phyloP scores from a whole-genome alignment of 2,329 filamentous ascomycete genomes.

The Trichoderma sp. region DNA sequence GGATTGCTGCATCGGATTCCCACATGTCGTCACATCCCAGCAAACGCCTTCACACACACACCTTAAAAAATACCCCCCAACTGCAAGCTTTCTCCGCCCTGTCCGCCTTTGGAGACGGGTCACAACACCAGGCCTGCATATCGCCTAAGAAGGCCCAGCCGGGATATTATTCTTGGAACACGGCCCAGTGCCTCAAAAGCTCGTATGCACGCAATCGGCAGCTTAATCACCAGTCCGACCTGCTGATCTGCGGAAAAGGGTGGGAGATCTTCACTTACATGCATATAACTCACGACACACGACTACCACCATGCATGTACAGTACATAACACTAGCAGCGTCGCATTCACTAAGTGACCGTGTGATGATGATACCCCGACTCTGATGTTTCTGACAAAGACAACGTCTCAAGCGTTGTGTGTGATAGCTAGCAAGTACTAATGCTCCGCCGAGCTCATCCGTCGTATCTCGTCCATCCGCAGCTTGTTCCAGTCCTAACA shows the following conservation, averaged over 20 bases:
- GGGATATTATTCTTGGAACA: background rate
- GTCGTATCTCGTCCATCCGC: background rate
- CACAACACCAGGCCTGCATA: slow-evolving; percentile 18
- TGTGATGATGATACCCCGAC: background rate
- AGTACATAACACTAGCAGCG: background rate
- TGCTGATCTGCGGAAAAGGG: slow-evolving; percentile 6
- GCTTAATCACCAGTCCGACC: background rate
- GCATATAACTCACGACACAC: background rate
- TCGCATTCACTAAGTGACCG: slow-evolving; percentile 1
- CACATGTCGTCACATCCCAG: background rate
- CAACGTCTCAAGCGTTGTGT: background rate
- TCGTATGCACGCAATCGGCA: slow-evolving; percentile 2
- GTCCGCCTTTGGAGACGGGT: slow-evolving; percentile 6
- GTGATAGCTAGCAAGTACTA: background rate
- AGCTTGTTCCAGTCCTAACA: background rate
- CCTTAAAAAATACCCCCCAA: background rate
- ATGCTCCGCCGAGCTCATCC: background rate
- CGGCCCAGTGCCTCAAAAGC: background rate
- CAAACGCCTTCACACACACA: background rate
- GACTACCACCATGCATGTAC: background rate
- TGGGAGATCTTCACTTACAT: slow-evolving; percentile 8
- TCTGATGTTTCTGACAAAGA: background rate
- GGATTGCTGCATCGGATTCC: background rate
- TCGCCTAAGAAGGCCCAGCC: background rate
- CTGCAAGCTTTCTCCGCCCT: background rate